A percentile compares a stretch with the other conserved stretches of the same genome.
phyloP scores from a whole-genome alignment of 169 alveolate species.

The Cryptosporidium sp. region DNA sequence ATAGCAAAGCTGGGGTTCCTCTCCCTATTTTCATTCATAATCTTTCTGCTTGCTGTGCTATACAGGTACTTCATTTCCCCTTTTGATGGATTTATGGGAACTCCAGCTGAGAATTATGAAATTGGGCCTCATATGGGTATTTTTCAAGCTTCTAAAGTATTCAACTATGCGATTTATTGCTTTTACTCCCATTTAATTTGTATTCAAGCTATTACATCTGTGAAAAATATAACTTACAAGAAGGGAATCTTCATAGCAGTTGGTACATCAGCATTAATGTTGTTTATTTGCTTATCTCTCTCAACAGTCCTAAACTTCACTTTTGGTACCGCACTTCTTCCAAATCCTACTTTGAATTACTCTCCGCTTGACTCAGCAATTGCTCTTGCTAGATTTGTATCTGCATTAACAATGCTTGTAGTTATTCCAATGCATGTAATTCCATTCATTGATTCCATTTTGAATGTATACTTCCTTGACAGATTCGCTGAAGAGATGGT shows the following conservation, averaged over 20 bases:
- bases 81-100: slow-evolving; percentile 10
- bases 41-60: slow-evolving; percentile 26
- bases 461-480: slow-evolving; percentile 36
- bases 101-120: slow-evolving; percentile 15
- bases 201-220: slow-evolving; percentile 42
- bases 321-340: slow-evolving; percentile 54
- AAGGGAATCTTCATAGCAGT: slow-evolving; percentile 30
- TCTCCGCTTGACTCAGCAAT: slow-evolving; percentile 57
- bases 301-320: slow-evolving; percentile 21
- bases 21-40: slow-evolving; percentile 29
- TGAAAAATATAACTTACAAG: slow-evolving; percentile 3
- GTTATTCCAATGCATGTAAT: slow-evolving; percentile 71
- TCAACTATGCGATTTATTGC: slow-evolving; percentile 61
- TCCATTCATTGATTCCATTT: slow-evolving; percentile 48
- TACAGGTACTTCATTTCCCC: slow-evolving; percentile 69
- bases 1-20: slow-evolving; percentile 54
- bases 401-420: slow-evolving; percentile 59
- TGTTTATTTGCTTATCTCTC: slow-evolving; percentile 35
- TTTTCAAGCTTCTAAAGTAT: slow-evolving; percentile 35
- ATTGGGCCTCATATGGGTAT: slow-evolving; percentile 70
- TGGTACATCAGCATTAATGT: slow-evolving; percentile 12
- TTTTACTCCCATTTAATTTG: slow-evolving; percentile 61
- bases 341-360: slow-evolving; percentile 68
- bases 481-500: slow-evolving; percentile 26
- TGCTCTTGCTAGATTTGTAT: slow-evolving; percentile 55